phyloP scores from a whole-genome alignment of 805 yeast species.

The Candida sanyiensis region DNA sequence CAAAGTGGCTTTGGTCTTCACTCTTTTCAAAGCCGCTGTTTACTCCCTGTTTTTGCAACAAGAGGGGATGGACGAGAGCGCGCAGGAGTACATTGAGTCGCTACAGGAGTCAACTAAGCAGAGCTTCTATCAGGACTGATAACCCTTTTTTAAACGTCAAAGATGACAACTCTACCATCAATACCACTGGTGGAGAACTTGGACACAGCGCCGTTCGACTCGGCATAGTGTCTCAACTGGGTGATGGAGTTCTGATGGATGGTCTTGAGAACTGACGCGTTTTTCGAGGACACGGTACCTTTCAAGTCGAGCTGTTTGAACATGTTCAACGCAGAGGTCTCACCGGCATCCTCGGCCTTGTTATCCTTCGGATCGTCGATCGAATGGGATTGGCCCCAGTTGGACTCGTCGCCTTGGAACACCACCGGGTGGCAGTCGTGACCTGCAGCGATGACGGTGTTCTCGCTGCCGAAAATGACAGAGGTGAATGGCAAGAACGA shows the following conservation, averaged over 20 bases:
- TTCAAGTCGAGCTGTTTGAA: constrained; percentile 93
- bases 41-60: constrained; percentile 56
- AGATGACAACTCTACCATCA: constrained; percentile 88
- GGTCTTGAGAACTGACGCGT: constrained; percentile 52
- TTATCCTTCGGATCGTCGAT: constrained; percentile 48
- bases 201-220: constrained; percentile 38
- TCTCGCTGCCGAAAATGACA: constrained; percentile 61
- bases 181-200: constrained; percentile 73
- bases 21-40: constrained; percentile 64
- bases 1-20: constrained; percentile 58
- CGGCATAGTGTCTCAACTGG: constrained; percentile 49
- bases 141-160: constrained; percentile 36
- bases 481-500: constrained; percentile 76
- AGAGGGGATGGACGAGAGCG: constrained; percentile 26
- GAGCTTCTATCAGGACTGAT: constrained; percentile 13
- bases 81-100: constrained; percentile 11
- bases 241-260: constrained; percentile 90
- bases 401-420: constrained; percentile 60
- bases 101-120: constrained; percentile 21
- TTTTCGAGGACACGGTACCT: constrained; percentile 57
- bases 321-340: constrained; percentile 83
- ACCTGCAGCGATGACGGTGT: constrained; percentile 79
- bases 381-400: constrained; percentile 55
- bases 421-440: constrained; percentile 88
- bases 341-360: constrained; percentile 42